These are phyloP conservation scores for Amylostereum chailletii DNA, from an alignment of 1,284 basidiomycete genomes.

Conservation along the genomic window DNA sequence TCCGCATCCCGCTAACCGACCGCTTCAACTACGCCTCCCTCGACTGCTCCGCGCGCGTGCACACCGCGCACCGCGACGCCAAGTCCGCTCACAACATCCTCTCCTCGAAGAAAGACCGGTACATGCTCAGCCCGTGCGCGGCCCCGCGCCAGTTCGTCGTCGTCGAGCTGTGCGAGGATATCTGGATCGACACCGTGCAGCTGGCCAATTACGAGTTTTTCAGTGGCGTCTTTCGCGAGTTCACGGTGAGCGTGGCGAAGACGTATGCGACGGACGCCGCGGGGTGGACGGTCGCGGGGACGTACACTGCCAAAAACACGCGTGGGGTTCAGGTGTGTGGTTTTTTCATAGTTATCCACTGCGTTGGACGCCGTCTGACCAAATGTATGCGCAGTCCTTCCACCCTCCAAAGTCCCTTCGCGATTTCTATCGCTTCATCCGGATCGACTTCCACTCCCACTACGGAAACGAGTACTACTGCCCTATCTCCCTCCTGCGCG, in stretches of 20 bases:
- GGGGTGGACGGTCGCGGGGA: constrained; percentile 66
- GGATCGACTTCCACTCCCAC: constrained; percentile 91
- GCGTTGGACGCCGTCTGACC: background rate
- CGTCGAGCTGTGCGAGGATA: constrained; percentile 96
- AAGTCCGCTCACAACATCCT: constrained; percentile 83
- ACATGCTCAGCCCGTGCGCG: constrained; percentile 95
- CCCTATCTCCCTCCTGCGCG: constrained; percentile 86
- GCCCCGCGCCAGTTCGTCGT: constrained; percentile 76
- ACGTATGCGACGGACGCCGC: constrained; percentile 56
- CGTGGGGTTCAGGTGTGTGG: constrained; percentile 81
- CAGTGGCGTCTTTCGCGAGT: constrained; percentile 91
- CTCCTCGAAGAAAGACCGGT: constrained; percentile 85
- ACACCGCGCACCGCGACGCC: constrained; percentile 73
- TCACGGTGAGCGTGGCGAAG: constrained; percentile 81
- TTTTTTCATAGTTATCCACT: constrained; percentile 8
- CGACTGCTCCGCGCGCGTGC: constrained; percentile 91
- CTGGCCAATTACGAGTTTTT: constrained; percentile 98
- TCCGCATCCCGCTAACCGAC: constrained; percentile 61
- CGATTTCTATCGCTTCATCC: constrained; percentile 88
- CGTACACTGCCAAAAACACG: constrained; percentile 82
- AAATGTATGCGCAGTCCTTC: constrained; percentile 46
- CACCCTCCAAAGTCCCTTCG: constrained; percentile 61
- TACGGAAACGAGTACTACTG: constrained; percentile 97
- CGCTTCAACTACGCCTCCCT: constrained; percentile 91
- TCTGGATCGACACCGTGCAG: constrained; percentile 92